Conservation (phyloP, 1,139 yeast species). For the Magnusiomyces clavatus region DNA sequence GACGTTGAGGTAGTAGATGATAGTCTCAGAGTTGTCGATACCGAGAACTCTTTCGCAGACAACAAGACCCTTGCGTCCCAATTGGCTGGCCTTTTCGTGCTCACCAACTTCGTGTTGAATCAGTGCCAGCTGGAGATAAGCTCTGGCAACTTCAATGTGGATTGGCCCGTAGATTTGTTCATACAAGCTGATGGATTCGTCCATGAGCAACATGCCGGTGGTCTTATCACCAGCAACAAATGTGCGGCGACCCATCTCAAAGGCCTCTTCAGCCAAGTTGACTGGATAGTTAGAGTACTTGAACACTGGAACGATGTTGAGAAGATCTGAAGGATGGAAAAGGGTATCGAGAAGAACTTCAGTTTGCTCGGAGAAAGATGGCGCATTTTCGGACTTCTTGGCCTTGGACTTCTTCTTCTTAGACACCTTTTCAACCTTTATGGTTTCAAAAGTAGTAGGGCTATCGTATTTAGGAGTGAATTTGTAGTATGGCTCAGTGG, state of each 20-base stretch:
- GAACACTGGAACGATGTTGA: slow-evolving; percentile 62
- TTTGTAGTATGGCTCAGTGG: slow-evolving; percentile 18
- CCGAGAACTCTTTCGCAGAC: slow-evolving; percentile 78
- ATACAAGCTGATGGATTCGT: slow-evolving; percentile 62
- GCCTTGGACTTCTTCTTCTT: slow-evolving; percentile 34
- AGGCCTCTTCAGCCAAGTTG: slow-evolving; percentile 65
- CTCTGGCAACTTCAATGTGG: slow-evolving; percentile 71
- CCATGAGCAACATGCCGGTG: slow-evolving; percentile 39
- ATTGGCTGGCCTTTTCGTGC: slow-evolving; percentile 52
- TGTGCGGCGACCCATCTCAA: slow-evolving; percentile 43
- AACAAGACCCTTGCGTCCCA: slow-evolving; percentile 63
- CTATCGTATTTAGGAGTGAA: slow-evolving; percentile 15
- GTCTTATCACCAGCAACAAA: slow-evolving; percentile 27
- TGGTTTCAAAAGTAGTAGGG: slow-evolving; percentile 23
- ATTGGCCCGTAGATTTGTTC: slow-evolving; percentile 82
- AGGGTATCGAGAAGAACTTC: slow-evolving; percentile 15
- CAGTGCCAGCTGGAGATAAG: slow-evolving; percentile 58
- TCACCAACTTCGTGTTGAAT: slow-evolving; percentile 56
- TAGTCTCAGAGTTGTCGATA: slow-evolving; percentile 67
- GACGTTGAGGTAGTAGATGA: slow-evolving; percentile 65
- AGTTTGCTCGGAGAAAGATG: slow-evolving; percentile 28
- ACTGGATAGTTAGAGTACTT: slow-evolving; percentile 66
- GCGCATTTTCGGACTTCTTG: slow-evolving; percentile 31
- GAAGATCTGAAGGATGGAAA: slow-evolving; percentile 46
- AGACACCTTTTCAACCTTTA: slow-evolving; percentile 17